Percentiles rank a stretch among this genome's conserved stretches.
These are phyloP conservation scores for Vaccinium vitisidaea DNA, from an alignment of 148 eudicot genomes.

Conservation along the genomic window DNA sequence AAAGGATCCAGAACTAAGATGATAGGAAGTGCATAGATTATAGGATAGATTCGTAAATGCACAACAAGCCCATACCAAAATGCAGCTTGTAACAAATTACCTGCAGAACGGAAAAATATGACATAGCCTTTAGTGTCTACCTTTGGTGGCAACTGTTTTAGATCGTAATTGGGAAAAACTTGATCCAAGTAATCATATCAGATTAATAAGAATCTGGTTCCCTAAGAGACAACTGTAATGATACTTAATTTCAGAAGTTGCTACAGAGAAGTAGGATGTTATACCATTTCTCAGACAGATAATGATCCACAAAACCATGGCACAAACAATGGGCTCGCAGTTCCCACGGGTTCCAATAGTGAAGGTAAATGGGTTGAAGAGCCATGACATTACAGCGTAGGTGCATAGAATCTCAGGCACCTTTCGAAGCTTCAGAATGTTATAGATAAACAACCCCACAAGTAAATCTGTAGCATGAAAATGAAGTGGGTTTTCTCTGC, in stretches of 20 bases:
- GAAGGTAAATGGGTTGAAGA: constrained; percentile 97
- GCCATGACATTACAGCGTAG: constrained; percentile 72
- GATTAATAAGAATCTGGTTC: background rate
- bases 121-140: background rate
- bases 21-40: constrained; percentile 85
- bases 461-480: constrained; percentile 57
- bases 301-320: constrained; percentile 87
- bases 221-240: background rate
- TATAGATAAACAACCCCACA: constrained; percentile 68
- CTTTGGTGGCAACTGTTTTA: background rate
- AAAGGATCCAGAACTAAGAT: constrained; percentile 66
- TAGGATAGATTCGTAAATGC: constrained; percentile 91
- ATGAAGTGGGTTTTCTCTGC: background rate
- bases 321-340: constrained; percentile 94
- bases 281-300: constrained; percentile 81
- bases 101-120: constrained; percentile 32
- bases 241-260: background rate
- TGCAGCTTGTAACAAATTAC: constrained; percentile 66
- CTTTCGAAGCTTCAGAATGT: constrained; percentile 80
- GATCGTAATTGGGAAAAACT: background rate
- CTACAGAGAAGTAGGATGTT: constrained; percentile 20
- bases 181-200: background rate
- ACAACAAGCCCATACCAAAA: constrained; percentile 96
- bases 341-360: constrained; percentile 99
- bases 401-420: constrained; percentile 65